Percentiles rank a stretch among this genome's conserved stretches.
Conservation (phyloP, 371 early-diverging fungal genomes). For the Funneliformis caledonium region DNA sequence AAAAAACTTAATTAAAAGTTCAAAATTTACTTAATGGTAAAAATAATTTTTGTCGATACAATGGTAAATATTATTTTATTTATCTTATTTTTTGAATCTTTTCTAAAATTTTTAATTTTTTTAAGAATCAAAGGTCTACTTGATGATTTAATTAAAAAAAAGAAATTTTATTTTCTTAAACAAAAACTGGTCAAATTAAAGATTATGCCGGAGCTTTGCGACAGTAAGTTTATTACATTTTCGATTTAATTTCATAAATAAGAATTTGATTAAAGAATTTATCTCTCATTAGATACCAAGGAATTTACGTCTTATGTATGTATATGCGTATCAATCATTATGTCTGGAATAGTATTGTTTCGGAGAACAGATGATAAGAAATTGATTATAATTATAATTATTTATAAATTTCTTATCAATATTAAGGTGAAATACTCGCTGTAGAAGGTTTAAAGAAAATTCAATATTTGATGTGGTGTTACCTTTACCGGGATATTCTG, state of each 20-base stretch:
- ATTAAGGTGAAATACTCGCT: conserved; percentile 54
- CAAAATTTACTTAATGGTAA: conserved; percentile 5
- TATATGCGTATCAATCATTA: conserved; percentile 97
- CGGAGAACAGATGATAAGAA: conserved; percentile 52
- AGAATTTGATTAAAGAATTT: background rate
- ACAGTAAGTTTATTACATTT: conserved; percentile 48
- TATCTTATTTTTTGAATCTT: background rate
- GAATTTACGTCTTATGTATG: conserved; percentile 89
- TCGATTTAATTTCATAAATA: background rate
- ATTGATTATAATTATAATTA: background rate
- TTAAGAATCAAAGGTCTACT: no score
- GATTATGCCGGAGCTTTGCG: conserved; percentile 69
- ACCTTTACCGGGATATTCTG: conserved; percentile 83
- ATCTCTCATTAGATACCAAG: conserved; percentile 71
- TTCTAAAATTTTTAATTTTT: background rate
- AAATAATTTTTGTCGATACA: conserved; percentile 45
- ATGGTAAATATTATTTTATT: conserved; percentile 43
- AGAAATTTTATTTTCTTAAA: no score
- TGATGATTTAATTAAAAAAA: no score
- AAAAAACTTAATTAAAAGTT: conserved; percentile 32
- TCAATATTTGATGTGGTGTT: conserved; percentile 88
- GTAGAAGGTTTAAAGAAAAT: conserved; percentile 72
- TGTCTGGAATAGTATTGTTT: conserved; percentile 92
- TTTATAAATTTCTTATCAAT: background rate
- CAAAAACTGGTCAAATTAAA: conserved; percentile 47